Evolutionary conservation across 441 rosid species (phyloP).

Genomic region (Arabidopsis hybrid): DNA sequence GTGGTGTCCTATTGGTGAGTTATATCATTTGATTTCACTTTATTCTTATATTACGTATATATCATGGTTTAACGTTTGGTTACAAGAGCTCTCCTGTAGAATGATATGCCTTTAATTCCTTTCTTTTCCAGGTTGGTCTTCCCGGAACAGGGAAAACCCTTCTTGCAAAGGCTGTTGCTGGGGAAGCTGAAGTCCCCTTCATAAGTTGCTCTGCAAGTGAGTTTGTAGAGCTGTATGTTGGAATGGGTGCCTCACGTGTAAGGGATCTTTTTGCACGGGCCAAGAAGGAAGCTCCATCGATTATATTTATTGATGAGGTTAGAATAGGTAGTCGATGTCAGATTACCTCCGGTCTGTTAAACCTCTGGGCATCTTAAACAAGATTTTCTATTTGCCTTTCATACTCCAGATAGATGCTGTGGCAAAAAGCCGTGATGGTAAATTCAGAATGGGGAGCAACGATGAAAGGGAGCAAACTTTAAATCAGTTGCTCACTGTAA

Average conservation of each 20-base stretch:
- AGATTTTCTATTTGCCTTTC: constrained; percentile 14
- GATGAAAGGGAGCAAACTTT: constrained; percentile 98
- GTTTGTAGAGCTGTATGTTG: constrained; percentile 92
- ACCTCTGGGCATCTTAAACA: constrained; percentile 17
- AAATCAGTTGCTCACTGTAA: constrained; percentile 96
- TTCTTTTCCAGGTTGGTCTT: constrained; percentile 82
- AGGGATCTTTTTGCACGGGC: constrained; percentile 97
- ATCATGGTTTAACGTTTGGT: background rate
- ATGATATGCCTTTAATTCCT: constrained; percentile 4
- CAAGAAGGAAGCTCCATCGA: constrained; percentile 97
- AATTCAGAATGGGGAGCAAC: constrained; percentile 82
- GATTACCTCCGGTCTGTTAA: constrained; percentile 7
- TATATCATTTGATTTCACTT: constrained; percentile 13
- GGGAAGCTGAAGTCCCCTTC: constrained; percentile 97
- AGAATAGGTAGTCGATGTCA: constrained; percentile 26
- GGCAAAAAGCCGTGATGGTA: constrained; percentile 98
- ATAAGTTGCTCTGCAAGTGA: constrained; percentile 99
- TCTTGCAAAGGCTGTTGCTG: constrained; percentile 98
- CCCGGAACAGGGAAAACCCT: constrained; percentile 99
- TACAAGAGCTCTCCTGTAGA: background rate
- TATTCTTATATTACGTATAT: background rate
- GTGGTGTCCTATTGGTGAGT: constrained; percentile 97
- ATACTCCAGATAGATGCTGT: constrained; percentile 91
- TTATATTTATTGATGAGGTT: constrained; percentile 97
- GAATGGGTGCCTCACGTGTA: constrained; percentile 97